phyloP scores from a whole-genome alignment of 768 basidiomycete species.

The Mrakia gelida region DNA sequence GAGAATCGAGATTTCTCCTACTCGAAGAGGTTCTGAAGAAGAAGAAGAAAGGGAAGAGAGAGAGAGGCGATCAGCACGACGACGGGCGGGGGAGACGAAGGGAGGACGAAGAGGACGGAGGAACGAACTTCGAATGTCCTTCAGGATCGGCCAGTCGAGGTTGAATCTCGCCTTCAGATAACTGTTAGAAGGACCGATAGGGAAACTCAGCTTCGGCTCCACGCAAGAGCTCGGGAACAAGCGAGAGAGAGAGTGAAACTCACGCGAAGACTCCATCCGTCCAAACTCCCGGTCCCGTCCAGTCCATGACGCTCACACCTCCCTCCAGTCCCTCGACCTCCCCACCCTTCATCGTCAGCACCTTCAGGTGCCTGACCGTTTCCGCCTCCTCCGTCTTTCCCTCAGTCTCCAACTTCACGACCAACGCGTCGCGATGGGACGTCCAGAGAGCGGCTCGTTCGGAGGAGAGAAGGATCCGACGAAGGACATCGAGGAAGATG shows the following conservation, averaged over 20 bases:
- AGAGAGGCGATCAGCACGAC: background rate
- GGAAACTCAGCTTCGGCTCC: background rate
- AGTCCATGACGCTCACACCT: constrained; percentile 47
- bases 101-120: background rate
- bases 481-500: constrained; percentile 46
- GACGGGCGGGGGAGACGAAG: background rate
- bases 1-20: constrained; percentile 47
- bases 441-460: constrained; percentile 4
- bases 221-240: background rate
- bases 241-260: background rate
- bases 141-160: constrained; percentile 12
- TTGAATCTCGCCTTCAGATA: constrained; percentile 1
- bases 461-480: constrained; percentile 39
- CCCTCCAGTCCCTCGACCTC: constrained; percentile 33
- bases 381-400: background rate
- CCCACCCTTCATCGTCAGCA: constrained; percentile 30
- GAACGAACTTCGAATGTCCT: constrained; percentile 13
- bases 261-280: constrained; percentile 45
- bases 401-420: background rate
- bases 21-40: constrained; percentile 36
- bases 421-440: background rate
- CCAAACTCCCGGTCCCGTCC: constrained; percentile 46
- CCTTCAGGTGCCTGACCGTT: background rate
- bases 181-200: background rate
- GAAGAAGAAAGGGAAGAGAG: background rate